A percentile compares a stretch with the other conserved stretches of the same genome.
Evolutionary conservation across 2,329 filamentous ascomycete species (phyloP).

Genomic region (Trichoderma simmonsii): DNA sequence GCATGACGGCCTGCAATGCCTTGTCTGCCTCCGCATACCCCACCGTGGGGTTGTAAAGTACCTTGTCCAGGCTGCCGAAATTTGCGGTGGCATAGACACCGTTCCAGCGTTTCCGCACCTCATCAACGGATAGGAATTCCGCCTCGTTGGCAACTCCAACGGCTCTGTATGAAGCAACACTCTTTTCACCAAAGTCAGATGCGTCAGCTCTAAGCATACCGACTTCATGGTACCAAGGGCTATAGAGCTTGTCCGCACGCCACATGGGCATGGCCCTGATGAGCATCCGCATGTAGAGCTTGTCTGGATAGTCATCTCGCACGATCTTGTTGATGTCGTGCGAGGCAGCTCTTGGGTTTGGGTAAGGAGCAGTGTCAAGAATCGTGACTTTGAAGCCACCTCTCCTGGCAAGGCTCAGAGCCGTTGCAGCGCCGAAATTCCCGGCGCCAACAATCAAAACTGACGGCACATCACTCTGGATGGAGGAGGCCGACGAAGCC

Average conservation of each 20-base stretch:
- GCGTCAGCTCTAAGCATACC: constrained; percentile 49
- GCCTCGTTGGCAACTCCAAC: constrained; percentile 40
- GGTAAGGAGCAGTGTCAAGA: constrained; percentile 35
- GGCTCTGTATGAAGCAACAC: constrained; percentile 39
- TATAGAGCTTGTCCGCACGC: constrained; percentile 48
- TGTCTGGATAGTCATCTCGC: constrained; percentile 41
- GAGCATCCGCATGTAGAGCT: constrained; percentile 40
- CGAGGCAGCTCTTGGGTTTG: constrained; percentile 41
- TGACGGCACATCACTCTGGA: constrained; percentile 7
- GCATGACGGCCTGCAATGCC: constrained; percentile 52
- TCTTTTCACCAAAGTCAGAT: constrained; percentile 42
- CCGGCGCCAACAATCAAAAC: constrained; percentile 42
- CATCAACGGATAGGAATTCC: constrained; percentile 43
- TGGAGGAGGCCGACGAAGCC: constrained; percentile 15
- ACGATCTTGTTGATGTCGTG: constrained; percentile 48
- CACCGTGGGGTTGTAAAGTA: constrained; percentile 56
- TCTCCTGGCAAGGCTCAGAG: constrained; percentile 34
- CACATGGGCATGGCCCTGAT: constrained; percentile 40
- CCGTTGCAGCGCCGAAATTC: constrained; percentile 45
- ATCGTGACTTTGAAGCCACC: constrained; percentile 33
- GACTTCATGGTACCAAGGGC: constrained; percentile 52
- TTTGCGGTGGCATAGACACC: constrained; percentile 56
- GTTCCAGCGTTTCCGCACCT: constrained; percentile 53
- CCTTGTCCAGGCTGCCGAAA: constrained; percentile 52
- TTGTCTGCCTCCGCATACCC: constrained; percentile 60